Evolutionary conservation across 1,284 basidiomycete species (phyloP), one percentile per base, ranked within the genome.

Genomic region (Irpex sp.): DNA sequence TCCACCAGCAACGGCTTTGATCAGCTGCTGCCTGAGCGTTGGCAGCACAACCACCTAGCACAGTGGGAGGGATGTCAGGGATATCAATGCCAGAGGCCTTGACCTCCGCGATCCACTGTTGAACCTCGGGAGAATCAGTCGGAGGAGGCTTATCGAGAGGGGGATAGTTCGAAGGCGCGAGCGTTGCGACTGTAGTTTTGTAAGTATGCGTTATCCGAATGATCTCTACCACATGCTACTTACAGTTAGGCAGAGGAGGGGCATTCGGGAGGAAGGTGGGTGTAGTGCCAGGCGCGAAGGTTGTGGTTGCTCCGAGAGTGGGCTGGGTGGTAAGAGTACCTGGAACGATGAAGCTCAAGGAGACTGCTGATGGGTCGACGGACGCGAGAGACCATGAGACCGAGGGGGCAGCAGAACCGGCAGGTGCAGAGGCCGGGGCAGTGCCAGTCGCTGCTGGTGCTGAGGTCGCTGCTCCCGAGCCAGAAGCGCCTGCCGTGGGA

Each of bases 1-100:
- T 92, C 93, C 92, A 95, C 92, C 92, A 94, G 74, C 90, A 91
- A 33, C 83, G 80, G 54, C 58, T 75, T 4, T 72, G 62, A 67
- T 91, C 73, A 7, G 78, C 74, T 7, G 82, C 83, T 5, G 87
- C 86, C 2, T 72, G 78, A 0, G 82, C 75, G 69, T 91, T 90
- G 49, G 83, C 77, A 1, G 81, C 71, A 67, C 90, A 93, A 58
- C 87, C 85, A 66, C 86, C 87, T 16, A 75, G 68, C 19, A 78
- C 74, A 56, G 79, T 87, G 16, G 75, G 71, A 28, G 72, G 37
- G 62, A 86, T 74, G 69, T 78, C 69, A 18, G 88, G 86, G 67
- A 89, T 86, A 5, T 65, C 48, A 18, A 88, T 67, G 47, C 85
- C 85, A 10, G 84, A 81, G 58, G 77, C 73, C 4, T 63, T 51